phyloP scores from a whole-genome alignment of 495 filamentous ascomycete genomes.

The Lentithecium fluviatile region DNA sequence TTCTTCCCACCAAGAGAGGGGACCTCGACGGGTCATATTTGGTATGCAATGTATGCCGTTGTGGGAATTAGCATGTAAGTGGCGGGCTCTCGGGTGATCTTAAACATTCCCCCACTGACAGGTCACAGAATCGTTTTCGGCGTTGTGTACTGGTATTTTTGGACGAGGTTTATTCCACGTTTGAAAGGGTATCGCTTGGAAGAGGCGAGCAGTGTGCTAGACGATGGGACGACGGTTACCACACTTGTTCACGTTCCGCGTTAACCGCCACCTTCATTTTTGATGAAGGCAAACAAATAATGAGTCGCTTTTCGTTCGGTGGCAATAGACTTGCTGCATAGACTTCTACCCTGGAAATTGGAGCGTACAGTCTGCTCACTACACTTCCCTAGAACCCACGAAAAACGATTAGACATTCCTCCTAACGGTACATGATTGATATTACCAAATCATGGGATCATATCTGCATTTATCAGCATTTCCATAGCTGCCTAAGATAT shows the following conservation, averaged over 20 bases:
- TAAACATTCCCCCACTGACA: conserved; percentile 5
- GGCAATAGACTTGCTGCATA: too few relatives aligned
- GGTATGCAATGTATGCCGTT: conserved; percentile 70
- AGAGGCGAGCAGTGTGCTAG: conserved; percentile 55
- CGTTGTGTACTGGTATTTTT: conserved; percentile 69
- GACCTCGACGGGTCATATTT: conserved; percentile 58
- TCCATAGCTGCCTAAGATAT: not conserved
- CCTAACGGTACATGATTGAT: too few relatives aligned
- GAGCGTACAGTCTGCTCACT: too few relatives aligned
- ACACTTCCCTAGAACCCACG: too few relatives aligned
- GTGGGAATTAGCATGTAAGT: conserved; percentile 68
- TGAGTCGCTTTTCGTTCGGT: too few relatives aligned
- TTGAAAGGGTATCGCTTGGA: conserved; percentile 60
- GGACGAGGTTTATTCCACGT: conserved; percentile 62
- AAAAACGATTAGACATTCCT: too few relatives aligned
- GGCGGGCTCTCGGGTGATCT: not conserved
- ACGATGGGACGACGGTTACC: conserved; percentile 61
- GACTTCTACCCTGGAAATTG: too few relatives aligned
- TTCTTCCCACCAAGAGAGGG: conserved; percentile 54
- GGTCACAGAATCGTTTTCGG: conserved; percentile 56
- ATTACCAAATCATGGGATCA: too few relatives aligned
- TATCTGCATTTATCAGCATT: conserved; percentile 24
- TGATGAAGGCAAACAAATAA: too few relatives aligned
- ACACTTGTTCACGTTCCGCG: conserved; percentile 50
- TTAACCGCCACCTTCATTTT: too few relatives aligned